Evolutionary conservation across 768 basidiomycete species (phyloP), one percentile per base, ranked within the genome.

Genomic region (Russula brevipes): DNA sequence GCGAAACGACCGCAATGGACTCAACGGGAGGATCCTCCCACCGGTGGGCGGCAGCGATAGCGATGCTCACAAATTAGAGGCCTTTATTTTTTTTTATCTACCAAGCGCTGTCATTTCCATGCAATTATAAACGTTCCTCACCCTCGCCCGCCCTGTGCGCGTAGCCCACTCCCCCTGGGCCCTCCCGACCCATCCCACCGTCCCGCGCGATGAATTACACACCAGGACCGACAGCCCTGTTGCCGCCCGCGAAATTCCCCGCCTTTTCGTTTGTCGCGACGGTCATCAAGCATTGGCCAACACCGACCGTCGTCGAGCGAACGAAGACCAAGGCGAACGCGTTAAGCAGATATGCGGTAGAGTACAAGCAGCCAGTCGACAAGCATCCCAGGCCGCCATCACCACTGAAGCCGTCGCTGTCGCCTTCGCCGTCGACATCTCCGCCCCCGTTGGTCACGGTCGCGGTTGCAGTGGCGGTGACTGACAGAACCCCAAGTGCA

Each of bases 241-340:
- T 54, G 9, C 10, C 58, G 9, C 24, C 60, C 12, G 38, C 55
- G 30, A 52, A 35, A 11, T 30, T 51, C 45, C 60, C 58, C 50
- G 33, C 33, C 16, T 56, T 66, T 50, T 55, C 66, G 16, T 35
- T 61, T 47, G 57, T 54, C 5, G 16, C 67, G 0, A 72, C 73
- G 59, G 88, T 89, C 85, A 78, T 90, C 68, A 86, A 84, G 71
- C 76, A 89, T 65, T 88, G 89, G 89, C 82, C 85, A 17, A 71
- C 78, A 51, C 54, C 71, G 70, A 24, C 24, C 24, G 59, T 73
- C 74, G 66, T 72, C 72, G 57, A 31, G 35, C 84, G 84, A 69
- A 77, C 82, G 56, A 91, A 88, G 0, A 87, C 88, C 42, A 80
- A 79, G 59, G 79, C 57, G n/a, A 71, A 62, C 55, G 46, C 66